Base-by-base conservation (phyloP, 495 filamentous ascomycete species). In the Geoglossum glabrum region DNA sequence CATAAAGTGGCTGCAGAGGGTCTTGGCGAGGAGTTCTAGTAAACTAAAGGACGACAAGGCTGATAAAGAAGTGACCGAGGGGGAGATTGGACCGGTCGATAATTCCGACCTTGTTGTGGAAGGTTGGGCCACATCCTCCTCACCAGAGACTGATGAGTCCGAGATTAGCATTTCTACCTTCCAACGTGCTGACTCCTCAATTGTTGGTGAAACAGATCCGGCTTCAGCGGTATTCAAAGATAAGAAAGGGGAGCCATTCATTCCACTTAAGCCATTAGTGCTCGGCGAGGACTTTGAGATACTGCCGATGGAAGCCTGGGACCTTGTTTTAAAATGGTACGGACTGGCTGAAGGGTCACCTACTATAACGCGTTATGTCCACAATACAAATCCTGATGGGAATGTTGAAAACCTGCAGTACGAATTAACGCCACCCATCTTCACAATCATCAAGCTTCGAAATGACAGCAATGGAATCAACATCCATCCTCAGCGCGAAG, bases 351-450 rank as follows among this genome's bases (percentile, higher is more conserved):
- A 78, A 9, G 81, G 78, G 57, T 83, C 86, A n/a, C 72, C 81
- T 0, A 72, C 82, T 26, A 87, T 97, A 64, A 73, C 78, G 38
- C 80, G 92, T 30, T 81, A 77, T 59, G 87, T 83, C 19, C 84
- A 88, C 69, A 84, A 95, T 67, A 87, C 80, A 30, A 76, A 74
- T 43, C 74, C 76, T 1, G 71, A 77, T 43, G 74, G 76, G 17
- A 71, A 68, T 1, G 69, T 70, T 8, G 68, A 77, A 26, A 89
- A 95, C 57, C 66, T 95, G 9, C 76, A 85, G 64, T 90, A 84
- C 62, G 92, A 98, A 66, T 73, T 85, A 33, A 78, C 89, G 63
- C 93, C 90, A 21, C 88, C 86, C 1, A 76, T 95, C 23, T 86
- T 95, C 69, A 89, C 83, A 0, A 77, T 98, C 46, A 79, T 93